Percentiles rank a stretch among this genome's conserved stretches.
Evolutionary conservation across 257 asterid genomes (phyloP).

Genomic region (Plantago elongata): DNA sequence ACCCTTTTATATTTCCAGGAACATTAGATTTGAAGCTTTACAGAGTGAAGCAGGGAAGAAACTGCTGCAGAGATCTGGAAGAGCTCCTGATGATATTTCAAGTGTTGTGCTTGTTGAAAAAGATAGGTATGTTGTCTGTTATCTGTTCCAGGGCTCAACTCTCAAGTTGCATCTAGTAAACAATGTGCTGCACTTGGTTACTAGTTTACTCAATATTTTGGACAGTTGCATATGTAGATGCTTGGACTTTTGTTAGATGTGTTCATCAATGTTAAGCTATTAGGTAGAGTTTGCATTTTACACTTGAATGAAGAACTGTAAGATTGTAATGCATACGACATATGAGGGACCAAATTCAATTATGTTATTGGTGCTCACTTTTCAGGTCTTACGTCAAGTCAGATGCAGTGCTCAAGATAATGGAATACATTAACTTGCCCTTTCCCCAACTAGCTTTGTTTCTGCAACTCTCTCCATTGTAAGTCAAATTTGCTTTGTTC

Average conservation of each 20-base stretch:
- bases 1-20: slow-evolving; percentile 37
- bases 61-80: slow-evolving; percentile 76
- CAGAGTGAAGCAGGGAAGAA: slow-evolving; percentile 92
- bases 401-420: slow-evolving; percentile 83
- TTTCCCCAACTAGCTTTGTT: slow-evolving; percentile 78
- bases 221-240: neutral
- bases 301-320: no score
- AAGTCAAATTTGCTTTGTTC: slow-evolving; percentile 28
- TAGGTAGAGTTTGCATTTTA: no score
- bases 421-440: slow-evolving; percentile 76
- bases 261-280: neutral
- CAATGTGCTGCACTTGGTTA: neutral
- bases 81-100: slow-evolving; percentile 94
- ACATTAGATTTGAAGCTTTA: slow-evolving; percentile 77
- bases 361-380: slow-evolving; percentile 14
- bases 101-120: slow-evolving; percentile 92
- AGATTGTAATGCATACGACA: neutral
- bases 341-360: neutral
- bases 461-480: slow-evolving; percentile 73
- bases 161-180: neutral
- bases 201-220: no score
- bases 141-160: neutral
- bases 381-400: slow-evolving; percentile 84
- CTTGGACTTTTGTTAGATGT: neutral
- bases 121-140: slow-evolving; percentile 44